Evolutionary conservation across 352 stramenopile species (phyloP).

Genomic region (Pelagophyceae sp.): DNA sequence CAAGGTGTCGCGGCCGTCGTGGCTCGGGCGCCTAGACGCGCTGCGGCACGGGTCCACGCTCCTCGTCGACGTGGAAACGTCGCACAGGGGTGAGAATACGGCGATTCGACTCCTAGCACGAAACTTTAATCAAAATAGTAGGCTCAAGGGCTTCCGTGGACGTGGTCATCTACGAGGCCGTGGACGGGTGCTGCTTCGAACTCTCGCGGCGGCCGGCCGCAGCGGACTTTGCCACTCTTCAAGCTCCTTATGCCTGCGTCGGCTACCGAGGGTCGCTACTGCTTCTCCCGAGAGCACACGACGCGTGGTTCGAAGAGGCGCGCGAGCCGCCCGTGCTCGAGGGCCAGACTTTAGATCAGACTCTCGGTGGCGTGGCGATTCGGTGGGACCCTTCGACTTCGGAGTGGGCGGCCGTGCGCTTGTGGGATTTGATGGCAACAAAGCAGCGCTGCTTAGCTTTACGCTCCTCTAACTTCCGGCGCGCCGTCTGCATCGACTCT

Average conservation of each 20-base stretch:
- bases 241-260: neutral
- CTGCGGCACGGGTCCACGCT: neutral
- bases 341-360: neutral
- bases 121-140: too few relatives aligned
- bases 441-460: neutral
- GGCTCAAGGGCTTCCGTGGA: neutral
- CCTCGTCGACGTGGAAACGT: neutral
- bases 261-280: neutral
- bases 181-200: neutral
- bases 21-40: neutral
- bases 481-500: neutral
- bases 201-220: neutral
- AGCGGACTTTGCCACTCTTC: neutral
- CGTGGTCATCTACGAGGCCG: neutral
- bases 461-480: neutral
- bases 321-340: neutral
- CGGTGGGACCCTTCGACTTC: neutral
- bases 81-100: too few relatives aligned
- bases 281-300: neutral
- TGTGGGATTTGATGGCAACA: neutral
- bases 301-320: neutral
- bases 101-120: too few relatives aligned
- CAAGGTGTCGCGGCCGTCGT: neutral
- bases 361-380: neutral
- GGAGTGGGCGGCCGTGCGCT: neutral